These are phyloP conservation scores for Eucalyptus sideroxylon DNA, from an alignment of 345 rosid species.

Conservation along the genomic window DNA sequence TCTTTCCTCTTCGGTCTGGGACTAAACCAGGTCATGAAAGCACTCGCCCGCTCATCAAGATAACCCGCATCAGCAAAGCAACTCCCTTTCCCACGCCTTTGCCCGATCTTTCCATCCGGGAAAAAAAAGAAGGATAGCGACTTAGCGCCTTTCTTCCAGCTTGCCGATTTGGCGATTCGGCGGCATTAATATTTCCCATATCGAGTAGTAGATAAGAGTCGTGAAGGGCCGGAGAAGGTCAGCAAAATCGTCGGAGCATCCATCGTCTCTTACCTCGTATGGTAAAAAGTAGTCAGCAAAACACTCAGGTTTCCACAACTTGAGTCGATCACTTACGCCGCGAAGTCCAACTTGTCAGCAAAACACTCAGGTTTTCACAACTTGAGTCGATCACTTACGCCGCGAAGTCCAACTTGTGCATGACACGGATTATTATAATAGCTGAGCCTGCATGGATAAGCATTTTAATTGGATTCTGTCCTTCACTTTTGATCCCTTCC, in stretches of 20 bases:
- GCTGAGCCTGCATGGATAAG: not conserved
- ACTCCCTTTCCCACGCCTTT: not conserved
- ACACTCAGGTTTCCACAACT: not conserved
- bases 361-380: not conserved
- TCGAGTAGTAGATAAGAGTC: not conserved
- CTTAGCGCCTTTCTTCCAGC: not conserved
- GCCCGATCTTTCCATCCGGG: not conserved
- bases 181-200: not conserved
- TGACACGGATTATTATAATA: not conserved
- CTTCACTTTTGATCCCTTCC: not conserved
- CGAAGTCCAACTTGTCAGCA: too few relatives aligned
- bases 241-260: not conserved
- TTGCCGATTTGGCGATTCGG: not conserved
- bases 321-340: not conserved
- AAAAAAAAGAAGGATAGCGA: not conserved
- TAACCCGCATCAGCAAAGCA: not conserved
- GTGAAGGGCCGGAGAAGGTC: not conserved
- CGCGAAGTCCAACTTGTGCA: not conserved
- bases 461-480: not conserved
- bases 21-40: not conserved
- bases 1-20: not conserved
- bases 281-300: not conserved
- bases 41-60: not conserved
- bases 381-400: not conserved
- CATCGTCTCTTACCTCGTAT: not conserved